A percentile compares a stretch with the other conserved stretches of the same genome.
Evolutionary conservation across 1,284 basidiomycete genomes (phyloP).

Genomic region (Rhodotorula sp.): DNA sequence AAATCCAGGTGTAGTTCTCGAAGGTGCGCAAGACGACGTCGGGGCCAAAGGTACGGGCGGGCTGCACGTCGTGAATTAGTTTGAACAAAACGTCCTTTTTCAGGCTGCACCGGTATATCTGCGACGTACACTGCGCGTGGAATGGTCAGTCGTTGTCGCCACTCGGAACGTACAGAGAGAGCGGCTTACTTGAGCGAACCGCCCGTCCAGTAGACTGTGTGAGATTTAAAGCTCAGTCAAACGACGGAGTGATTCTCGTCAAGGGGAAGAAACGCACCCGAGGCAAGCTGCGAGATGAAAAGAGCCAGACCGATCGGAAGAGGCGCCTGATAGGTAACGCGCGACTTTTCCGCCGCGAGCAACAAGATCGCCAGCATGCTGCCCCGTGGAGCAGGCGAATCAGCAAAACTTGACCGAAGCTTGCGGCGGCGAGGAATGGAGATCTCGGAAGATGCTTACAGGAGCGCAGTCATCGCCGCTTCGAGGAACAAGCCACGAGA

Average conservation of each 20-base stretch:
- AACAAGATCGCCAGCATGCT: slow-evolving; percentile 30
- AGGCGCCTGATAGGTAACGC: slow-evolving; percentile 68
- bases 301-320: slow-evolving; percentile 61
- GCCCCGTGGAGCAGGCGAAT: too few species aligned
- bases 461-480: slow-evolving; percentile 38
- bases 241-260: background rate
- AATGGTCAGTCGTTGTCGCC: too few species aligned
- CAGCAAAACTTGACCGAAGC: background rate
- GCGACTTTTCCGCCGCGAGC: slow-evolving; percentile 53
- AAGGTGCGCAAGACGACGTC: slow-evolving; percentile 64
- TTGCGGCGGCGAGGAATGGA: background rate
- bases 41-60: slow-evolving; percentile 62
- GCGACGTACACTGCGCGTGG: too few species aligned
- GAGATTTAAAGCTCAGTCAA: too few species aligned
- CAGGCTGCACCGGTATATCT: too few species aligned
- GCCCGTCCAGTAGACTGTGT: background rate
- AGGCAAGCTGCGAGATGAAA: slow-evolving; percentile 65
- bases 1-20: slow-evolving; percentile 52
- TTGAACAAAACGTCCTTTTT: too few species aligned
- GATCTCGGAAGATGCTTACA: background rate
- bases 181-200: background rate
- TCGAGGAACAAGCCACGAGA: slow-evolving; percentile 47
- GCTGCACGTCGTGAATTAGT: background rate
- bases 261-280: slow-evolving; percentile 18
- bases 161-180: too few species aligned